A percentile compares a stretch with the other conserved stretches of the same genome.
These are phyloP conservation scores for Astrothelium subdiscretum DNA, from an alignment of 495 filamentous ascomycete genomes.

Conservation along the genomic window DNA sequence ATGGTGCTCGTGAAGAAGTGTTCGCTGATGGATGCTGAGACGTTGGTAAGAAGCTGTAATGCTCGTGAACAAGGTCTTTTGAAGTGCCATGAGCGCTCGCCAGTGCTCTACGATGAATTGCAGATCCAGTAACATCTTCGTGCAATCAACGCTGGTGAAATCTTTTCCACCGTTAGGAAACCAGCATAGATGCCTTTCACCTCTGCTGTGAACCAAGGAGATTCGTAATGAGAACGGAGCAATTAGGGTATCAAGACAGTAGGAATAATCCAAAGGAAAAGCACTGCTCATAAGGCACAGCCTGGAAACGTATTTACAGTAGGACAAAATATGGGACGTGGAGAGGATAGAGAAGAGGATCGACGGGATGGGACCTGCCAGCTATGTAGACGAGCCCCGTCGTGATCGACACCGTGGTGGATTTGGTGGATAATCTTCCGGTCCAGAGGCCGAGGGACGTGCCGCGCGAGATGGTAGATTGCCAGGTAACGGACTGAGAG, in stretches of 20 bases:
- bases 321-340: not conserved
- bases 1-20: slow-evolving; percentile 65
- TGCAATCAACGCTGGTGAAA: slow-evolving; percentile 58
- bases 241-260: not conserved
- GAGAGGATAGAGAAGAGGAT: not conserved
- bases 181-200: slow-evolving; percentile 66
- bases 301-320: not conserved
- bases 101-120: slow-evolving; percentile 51
- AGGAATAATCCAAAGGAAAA: not conserved
- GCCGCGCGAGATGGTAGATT: not conserved
- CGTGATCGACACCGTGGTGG: not conserved
- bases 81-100: slow-evolving; percentile 60
- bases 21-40: too few relatives aligned
- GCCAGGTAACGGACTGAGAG: not conserved
- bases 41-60: too few relatives aligned
- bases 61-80: too few relatives aligned
- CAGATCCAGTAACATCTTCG: slow-evolving; percentile 22
- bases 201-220: slow-evolving; percentile 42
- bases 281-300: not conserved
- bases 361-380: not conserved
- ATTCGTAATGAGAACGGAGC: not conserved
- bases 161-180: slow-evolving; percentile 66
- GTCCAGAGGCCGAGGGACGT: not conserved
- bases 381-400: not conserved
- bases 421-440: not conserved